Evolutionary conservation across 2,329 filamentous ascomycete genomes (phyloP).

Genomic region (Arthrocladium fulminans): DNA sequence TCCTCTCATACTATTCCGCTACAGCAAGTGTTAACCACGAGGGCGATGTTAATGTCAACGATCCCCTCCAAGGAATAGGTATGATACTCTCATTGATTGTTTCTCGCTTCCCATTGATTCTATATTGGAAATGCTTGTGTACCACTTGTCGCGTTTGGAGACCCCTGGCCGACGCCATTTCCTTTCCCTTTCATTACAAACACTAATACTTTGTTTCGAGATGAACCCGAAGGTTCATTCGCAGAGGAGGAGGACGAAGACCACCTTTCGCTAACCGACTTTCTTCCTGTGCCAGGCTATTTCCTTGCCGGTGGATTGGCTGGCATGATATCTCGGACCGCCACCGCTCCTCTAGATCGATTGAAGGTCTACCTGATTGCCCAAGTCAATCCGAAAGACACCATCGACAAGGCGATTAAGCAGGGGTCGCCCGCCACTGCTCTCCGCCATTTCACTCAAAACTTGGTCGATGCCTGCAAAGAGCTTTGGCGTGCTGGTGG

Average conservation of each 20-base stretch:
- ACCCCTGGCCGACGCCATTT: not conserved
- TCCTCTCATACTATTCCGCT: conserved; percentile 84
- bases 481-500: conserved; percentile 82
- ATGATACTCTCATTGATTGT: conserved; percentile 43
- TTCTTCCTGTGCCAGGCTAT: conserved; percentile 87
- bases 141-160: too few relatives aligned
- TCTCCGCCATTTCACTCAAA: conserved; percentile 55
- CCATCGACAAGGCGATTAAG: conserved; percentile 58
- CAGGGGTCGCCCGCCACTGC: conserved; percentile 59
- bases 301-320: conserved; percentile 92
- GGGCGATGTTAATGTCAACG: conserved; percentile 89
- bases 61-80: conserved; percentile 90
- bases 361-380: conserved; percentile 96
- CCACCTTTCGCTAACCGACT: conserved; percentile 50
- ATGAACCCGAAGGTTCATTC: conserved; percentile 4
- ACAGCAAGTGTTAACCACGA: conserved; percentile 84
- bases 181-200: conserved; percentile 5
- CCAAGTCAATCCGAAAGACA: conserved; percentile 59
- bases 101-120: not conserved
- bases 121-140: too few relatives aligned
- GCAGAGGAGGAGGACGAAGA: conserved; percentile 37
- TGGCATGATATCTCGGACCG: conserved; percentile 88
- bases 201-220: conserved; percentile 10
- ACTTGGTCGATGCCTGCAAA: conserved; percentile 62
- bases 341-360: conserved; percentile 90